Base-by-base conservation (phyloP, 768 basidiomycete genomes). In the Lentinula aciculospora region DNA sequence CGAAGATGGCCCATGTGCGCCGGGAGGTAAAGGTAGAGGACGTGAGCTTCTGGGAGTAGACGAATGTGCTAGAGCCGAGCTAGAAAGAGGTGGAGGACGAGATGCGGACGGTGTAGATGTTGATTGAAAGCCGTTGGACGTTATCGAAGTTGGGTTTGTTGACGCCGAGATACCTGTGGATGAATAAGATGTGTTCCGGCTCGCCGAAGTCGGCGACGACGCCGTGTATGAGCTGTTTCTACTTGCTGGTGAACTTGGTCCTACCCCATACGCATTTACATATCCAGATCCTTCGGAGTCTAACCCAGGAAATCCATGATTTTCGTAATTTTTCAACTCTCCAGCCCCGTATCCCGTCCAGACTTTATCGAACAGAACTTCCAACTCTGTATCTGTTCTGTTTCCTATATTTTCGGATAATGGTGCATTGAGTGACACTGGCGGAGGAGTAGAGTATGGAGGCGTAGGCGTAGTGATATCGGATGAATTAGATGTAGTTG, bases 311-410 rank as follows among this genome's bases (percentile, higher is more conserved):
- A n/a, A n/a, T n/a, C n/a, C n/a, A n/a, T n/a, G n/a, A n/a, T 34
- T 36, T 3, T 21, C 49, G 31, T 6, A 32, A 21, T 31, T 34
- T 29, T 23, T 21, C 19, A 32, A 50, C 19, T 17, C 34, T 28
- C 77, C 77, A 6, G 86, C 83, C 29, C 76, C 70, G 63, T 88
- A 90, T 28, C 81, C 81, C 45, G 81, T 81, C 75, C 85, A 85
- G 21, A 90, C 88, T 68, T 88, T 85, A 61, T 89, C 81, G 69
- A 89, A 91, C 44, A 91, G 79, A 57, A 79, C 77, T 63, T 88
- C 85, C 4, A 90, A 77, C 65, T 89, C 88, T 64, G 84, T 83
- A 60, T 89, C 88, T 32, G 51, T 54, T 17, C 27, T 21, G 12
- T 21, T 13, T n/a, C 17, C 25, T 19, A 31, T 6, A 9, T 9